Base-by-base conservation (phyloP, 1,284 basidiomycete genomes). In the Leccinum griseonigrum region DNA sequence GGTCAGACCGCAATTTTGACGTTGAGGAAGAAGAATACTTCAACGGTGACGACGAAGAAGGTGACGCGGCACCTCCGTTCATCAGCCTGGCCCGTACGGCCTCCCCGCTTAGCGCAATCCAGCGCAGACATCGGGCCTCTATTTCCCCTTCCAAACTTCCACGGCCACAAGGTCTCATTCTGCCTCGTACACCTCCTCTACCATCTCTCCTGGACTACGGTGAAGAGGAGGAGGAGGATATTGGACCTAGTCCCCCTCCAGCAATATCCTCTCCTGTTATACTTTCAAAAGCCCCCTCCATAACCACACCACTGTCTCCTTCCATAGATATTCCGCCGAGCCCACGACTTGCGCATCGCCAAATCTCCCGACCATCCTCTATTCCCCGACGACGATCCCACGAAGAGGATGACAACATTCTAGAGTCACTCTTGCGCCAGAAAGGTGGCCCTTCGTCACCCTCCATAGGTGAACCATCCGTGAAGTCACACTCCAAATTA, bases 21-120 rank as follows among this genome's bases (percentile, higher is more conserved):
- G 81, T 80, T 4, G 89, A 88, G 68, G 92, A 95, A 68, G 95
- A 98, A 70, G 87, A 92, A 64, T 98, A 97, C 80, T 97, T 97
- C 82, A 93, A 95, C 67, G 83, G 87, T 59, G 91, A 92, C 38
- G 85, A 88, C 50, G 83, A 87, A 28, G 76, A 75, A 58, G 66
- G 66, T 29, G 74, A 81, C 5, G 76, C 71, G 57, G 70, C 70
- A 54, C 69, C 71, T 38, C 76, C 73, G 4, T 72, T 71, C 52
- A 70, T 80, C 61, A 75, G 72, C 60, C 72, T 77, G 29, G 66
- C 66, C 65, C 81, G 79, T 66, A 70, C 78, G 2, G 64, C 73
- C 48, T 75, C 77, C 51, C 74, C 76, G 54, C 62, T 78, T 57
- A 75, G 74, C 51, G 63, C 71, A 10, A 75, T 85, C 65, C 90